Evolutionary conservation across 164 flowering plant genomes (phyloP).

Genomic region (Nymphaea colorata): DNA sequence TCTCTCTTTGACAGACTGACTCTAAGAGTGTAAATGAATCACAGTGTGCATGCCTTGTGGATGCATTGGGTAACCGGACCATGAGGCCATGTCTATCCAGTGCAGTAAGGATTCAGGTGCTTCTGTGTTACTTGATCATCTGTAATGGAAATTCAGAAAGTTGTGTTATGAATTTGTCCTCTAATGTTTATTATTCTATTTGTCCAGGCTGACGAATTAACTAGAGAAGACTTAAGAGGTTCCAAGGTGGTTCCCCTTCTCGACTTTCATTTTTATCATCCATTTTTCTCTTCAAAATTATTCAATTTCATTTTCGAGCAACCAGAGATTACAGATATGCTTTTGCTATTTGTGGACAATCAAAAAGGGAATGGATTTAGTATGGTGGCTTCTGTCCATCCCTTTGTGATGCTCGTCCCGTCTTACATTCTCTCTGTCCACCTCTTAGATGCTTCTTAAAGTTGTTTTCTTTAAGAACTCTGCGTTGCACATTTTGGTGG

Average conservation of each 20-base stretch:
- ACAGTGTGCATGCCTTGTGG: slow-evolving; percentile 95
- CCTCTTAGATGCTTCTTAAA: not conserved
- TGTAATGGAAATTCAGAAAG: not conserved
- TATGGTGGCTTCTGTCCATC: too few relatives aligned
- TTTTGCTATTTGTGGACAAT: too few relatives aligned
- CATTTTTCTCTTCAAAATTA: too few relatives aligned
- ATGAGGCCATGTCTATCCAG: slow-evolving; percentile 85
- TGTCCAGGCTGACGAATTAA: slow-evolving; percentile 61
- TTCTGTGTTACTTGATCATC: not conserved
- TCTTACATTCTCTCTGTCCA: too few relatives aligned
- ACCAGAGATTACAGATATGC: too few relatives aligned
- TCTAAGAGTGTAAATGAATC: not conserved
- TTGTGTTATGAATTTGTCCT: slow-evolving; percentile 26
- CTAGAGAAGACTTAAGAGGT: slow-evolving; percentile 61
- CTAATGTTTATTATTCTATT: not conserved
- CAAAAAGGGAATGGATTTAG: too few relatives aligned
- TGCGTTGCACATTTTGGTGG: too few relatives aligned
- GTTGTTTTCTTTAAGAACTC: not conserved
- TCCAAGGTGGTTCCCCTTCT: slow-evolving; percentile 44
- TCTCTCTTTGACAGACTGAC: not conserved
- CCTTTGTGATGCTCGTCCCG: too few relatives aligned
- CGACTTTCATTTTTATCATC: not conserved
- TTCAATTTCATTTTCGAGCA: too few relatives aligned
- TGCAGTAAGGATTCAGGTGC: slow-evolving; percentile 85
- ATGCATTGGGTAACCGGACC: slow-evolving; percentile 80